A percentile compares a stretch with the other conserved stretches of the same genome.
These are phyloP conservation scores for Lachancea waltii DNA, from an alignment of 805 yeast species.

Conservation along the genomic window DNA sequence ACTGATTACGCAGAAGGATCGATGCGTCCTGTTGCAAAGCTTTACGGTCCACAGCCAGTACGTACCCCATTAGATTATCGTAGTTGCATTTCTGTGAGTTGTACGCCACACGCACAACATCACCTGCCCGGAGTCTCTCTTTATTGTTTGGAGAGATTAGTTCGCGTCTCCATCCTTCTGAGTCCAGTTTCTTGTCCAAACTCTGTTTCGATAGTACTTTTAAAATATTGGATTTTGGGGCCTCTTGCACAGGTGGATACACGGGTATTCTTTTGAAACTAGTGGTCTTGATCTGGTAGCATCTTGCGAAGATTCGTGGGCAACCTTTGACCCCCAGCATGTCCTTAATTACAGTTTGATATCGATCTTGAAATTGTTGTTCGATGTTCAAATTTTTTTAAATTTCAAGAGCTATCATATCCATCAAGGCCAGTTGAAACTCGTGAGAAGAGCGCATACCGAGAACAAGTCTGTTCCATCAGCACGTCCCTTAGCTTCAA, in stretches of 20 bases:
- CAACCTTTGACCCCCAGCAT: slow-evolving; percentile 1
- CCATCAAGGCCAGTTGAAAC: too few relatives aligned
- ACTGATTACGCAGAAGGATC: slow-evolving; percentile 74
- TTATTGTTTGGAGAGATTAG: slow-evolving; percentile 43
- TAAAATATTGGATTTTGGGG: slow-evolving; percentile 39
- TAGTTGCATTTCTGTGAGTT: slow-evolving; percentile 46
- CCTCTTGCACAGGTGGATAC: slow-evolving; percentile 23
- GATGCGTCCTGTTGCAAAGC: slow-evolving; percentile 57
- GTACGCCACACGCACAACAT: slow-evolving; percentile 69
- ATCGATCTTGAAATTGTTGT: background rate
- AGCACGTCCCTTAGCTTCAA: too few relatives aligned
- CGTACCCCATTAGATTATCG: slow-evolving; percentile 69
- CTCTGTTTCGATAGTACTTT: slow-evolving; percentile 36
- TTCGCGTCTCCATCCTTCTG: slow-evolving; percentile 58
- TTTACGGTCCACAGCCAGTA: slow-evolving; percentile 67
- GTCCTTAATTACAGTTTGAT: too few relatives aligned
- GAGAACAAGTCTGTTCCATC: too few relatives aligned
- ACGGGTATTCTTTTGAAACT: slow-evolving; percentile 26
- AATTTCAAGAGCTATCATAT: too few relatives aligned
- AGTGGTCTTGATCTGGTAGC: slow-evolving; percentile 17
- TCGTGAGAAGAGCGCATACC: too few relatives aligned
- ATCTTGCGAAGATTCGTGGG: slow-evolving; percentile 6
- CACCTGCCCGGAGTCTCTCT: slow-evolving; percentile 67
- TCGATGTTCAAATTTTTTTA: too few relatives aligned
- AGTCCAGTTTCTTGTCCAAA: slow-evolving; percentile 57